phyloP scores from a whole-genome alignment of 495 filamentous ascomycete species.

The Penicillium chermesinum region DNA sequence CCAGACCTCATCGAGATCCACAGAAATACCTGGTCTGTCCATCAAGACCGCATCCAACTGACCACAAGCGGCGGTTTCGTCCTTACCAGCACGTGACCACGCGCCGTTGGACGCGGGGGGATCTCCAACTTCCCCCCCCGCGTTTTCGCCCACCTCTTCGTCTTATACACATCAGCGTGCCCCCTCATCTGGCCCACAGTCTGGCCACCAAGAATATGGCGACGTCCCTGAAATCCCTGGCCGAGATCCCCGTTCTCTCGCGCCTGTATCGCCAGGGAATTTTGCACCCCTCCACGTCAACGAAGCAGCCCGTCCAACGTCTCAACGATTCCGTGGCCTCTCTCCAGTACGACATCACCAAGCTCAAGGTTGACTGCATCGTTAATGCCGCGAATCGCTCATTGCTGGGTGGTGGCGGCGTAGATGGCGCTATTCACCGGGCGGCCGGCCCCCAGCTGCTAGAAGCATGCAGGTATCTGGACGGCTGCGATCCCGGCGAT shows the following conservation, averaged over 20 bases:
- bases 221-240: background rate
- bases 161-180: background rate
- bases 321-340: constrained; percentile 70
- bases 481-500: constrained; percentile 69
- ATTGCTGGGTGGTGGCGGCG: constrained; percentile 79
- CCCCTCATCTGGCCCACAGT: background rate
- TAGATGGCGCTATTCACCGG: constrained; percentile 81
- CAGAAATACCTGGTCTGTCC: background rate
- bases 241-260: constrained; percentile 11
- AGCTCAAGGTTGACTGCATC: constrained; percentile 71
- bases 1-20: background rate
- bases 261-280: constrained; percentile 3
- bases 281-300: background rate
- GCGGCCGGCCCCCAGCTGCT: constrained; percentile 68
- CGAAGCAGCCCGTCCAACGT: constrained; percentile 26
- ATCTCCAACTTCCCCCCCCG: constrained; percentile 1
- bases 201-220: background rate
- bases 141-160: constrained; percentile 1
- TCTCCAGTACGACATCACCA: constrained; percentile 78
- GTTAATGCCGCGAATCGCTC: constrained; percentile 87
- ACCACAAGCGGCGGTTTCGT: background rate
- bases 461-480: constrained; percentile 62
- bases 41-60: background rate
- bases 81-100: constrained; percentile 1
- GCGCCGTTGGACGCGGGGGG: constrained; percentile 8